Evolutionary conservation across 2,329 filamentous ascomycete genomes (phyloP), one percentile per base, ranked within the genome.

Genomic region (Colletotrichum magnum): DNA sequence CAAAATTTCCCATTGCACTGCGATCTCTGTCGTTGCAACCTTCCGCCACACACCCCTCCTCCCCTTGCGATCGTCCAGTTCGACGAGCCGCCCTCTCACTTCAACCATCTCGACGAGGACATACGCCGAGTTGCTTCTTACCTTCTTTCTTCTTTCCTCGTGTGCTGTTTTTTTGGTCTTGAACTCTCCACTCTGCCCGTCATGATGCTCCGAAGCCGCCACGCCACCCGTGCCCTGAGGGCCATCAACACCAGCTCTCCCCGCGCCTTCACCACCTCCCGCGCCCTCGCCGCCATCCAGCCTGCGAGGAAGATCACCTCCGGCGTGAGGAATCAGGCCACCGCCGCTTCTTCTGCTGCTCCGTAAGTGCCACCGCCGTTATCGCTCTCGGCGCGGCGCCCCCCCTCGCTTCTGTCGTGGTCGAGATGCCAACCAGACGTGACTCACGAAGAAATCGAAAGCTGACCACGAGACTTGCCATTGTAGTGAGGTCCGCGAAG

Each of bases 401-500:
- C 5, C 43, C 36, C 7, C 26, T 51, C 18, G 6, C 9, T 5
- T 48, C 21, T 41, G 13, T 21, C n/a, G 3, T 12, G 41, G 61
- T 32, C 41, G 24, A 41, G 10, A 28, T 26, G 13, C 0, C 13
- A 26, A 7, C 24, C 13, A 5, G n/a, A 21, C 4, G 66, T 68
- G 58, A 66, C 67, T 57, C 68, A 66, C 56, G 52, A 57, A 36
- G 56, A 47, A 48, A 45, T 52, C 58, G 53, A 47, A 18, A 21
- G 18, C 51, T 74, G 71, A 77, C 79, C 71, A 24, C 73, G 72
- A 59, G 7, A 48, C 26, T 41, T 64, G 32, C n/a, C 52, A 71
- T 32, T 48, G 65, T 75, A 90, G 88, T 73, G 83, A 87, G 74
- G 78, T 83, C 48, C 87, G 92, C 79, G 84, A 88, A 70, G 82